Percentiles rank a stretch among this genome's conserved stretches.
Evolutionary conservation across 495 filamentous ascomycete species (phyloP).

Genomic region (Chaetomium cochliodes): DNA sequence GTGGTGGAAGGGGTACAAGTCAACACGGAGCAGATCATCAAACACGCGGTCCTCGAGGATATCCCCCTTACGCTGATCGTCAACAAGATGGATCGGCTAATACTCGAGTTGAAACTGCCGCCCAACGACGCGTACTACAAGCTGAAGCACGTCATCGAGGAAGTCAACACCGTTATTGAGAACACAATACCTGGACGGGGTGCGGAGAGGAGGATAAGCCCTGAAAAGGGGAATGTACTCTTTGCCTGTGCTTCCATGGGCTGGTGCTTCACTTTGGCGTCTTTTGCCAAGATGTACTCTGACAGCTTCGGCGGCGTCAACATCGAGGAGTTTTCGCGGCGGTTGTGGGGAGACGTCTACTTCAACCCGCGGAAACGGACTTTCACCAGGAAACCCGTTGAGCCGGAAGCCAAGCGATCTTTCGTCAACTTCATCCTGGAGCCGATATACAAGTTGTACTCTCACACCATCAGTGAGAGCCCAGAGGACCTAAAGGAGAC

Average conservation of each 20-base stretch:
- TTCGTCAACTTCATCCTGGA: constrained; percentile 96
- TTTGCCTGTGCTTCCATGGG: constrained; percentile 92
- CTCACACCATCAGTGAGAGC: constrained; percentile 90
- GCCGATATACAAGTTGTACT: constrained; percentile 96
- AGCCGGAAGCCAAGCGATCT: constrained; percentile 75
- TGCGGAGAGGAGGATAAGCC: constrained; percentile 76
- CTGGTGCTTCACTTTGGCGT: constrained; percentile 92
- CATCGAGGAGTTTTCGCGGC: constrained; percentile 68
- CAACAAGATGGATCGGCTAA: constrained; percentile 96
- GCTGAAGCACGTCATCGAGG: constrained; percentile 94
- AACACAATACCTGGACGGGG: constrained; percentile 80
- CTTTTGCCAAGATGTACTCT: constrained; percentile 94
- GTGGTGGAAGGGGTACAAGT: constrained; percentile 97
- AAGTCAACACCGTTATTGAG: constrained; percentile 95
- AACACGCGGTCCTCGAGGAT: constrained; percentile 86
- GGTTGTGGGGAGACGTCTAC: constrained; percentile 96
- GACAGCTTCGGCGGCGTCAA: constrained; percentile 82
- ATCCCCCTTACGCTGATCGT: constrained; percentile 85
- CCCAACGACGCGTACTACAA: constrained; percentile 98
- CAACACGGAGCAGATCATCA: constrained; percentile 95
- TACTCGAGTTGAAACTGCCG: constrained; percentile 90
- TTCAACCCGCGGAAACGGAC: constrained; percentile 87
- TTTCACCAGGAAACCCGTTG: constrained; percentile 82
- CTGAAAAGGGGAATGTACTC: constrained; percentile 94
- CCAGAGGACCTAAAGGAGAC: constrained; percentile 82